These are phyloP conservation scores for Colletotrichum tropicale DNA, from an alignment of 2,329 filamentous ascomycete species.

Conservation along the genomic window DNA sequence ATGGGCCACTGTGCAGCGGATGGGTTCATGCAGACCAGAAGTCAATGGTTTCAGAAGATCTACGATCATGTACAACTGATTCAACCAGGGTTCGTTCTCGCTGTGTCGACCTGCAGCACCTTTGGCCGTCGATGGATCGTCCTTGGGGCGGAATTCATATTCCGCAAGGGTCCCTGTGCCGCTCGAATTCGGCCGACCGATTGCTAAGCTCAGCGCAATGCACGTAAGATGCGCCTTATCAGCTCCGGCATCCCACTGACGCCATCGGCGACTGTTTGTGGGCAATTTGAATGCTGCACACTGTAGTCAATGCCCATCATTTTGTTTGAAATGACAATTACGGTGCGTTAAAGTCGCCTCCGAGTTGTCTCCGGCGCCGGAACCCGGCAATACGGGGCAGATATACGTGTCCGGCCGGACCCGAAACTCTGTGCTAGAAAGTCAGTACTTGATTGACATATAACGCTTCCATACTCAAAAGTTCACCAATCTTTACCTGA, in stretches of 20 bases:
- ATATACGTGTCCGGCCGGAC: background rate
- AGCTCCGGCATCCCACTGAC: background rate
- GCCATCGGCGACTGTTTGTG: accelerated
- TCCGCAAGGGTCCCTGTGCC: background rate
- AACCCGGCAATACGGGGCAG: background rate
- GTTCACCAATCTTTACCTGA: background rate
- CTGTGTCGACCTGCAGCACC: background rate
- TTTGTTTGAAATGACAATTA: background rate
- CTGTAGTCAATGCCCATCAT: background rate
- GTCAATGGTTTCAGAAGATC: background rate
- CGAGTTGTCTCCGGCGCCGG: background rate
- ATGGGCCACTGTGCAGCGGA: background rate
- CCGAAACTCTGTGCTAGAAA: background rate
- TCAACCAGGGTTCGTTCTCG: background rate
- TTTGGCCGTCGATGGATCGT: background rate
- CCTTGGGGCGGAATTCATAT: background rate
- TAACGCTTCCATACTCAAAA: background rate
- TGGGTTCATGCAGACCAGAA: background rate
- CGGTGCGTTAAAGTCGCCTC: accelerated
- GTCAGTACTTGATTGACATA: background rate
- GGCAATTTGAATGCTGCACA: background rate
- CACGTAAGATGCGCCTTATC: background rate
- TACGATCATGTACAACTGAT: background rate
- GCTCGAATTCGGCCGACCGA: background rate
- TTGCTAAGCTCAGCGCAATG: background rate